phyloP scores from a whole-genome alignment of 2,329 filamentous ascomycete genomes.

The Onygenales sp. region DNA sequence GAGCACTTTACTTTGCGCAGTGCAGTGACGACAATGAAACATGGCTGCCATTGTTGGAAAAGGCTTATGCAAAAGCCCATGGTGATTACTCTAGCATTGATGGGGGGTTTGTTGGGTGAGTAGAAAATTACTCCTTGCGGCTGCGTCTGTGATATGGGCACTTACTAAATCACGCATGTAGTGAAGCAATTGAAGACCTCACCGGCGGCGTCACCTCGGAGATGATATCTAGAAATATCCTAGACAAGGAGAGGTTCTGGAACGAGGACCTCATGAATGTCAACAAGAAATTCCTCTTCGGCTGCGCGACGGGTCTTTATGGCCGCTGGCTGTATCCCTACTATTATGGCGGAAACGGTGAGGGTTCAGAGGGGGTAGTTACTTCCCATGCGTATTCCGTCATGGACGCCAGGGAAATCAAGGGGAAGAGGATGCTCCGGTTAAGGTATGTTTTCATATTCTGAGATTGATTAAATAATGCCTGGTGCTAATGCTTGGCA shows the following conservation, averaged over 20 bases:
- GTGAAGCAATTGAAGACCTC: slow-evolving; percentile 50
- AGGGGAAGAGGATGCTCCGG: slow-evolving; percentile 54
- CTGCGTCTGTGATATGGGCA: not conserved
- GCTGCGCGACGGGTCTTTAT: slow-evolving; percentile 37
- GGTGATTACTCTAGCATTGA: slow-evolving; percentile 68
- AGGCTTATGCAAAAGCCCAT: slow-evolving; percentile 77
- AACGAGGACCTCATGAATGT: slow-evolving; percentile 68
- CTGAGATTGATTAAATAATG: not conserved
- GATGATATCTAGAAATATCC: slow-evolving; percentile 36
- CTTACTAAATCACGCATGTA: slow-evolving; percentile 12
- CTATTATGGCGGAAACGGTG: slow-evolving; percentile 23
- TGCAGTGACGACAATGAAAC: slow-evolving; percentile 70
- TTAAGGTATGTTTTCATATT: slow-evolving; percentile 39
- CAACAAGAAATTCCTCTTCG: slow-evolving; percentile 61
- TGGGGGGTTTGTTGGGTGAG: slow-evolving; percentile 59
- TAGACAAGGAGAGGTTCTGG: slow-evolving; percentile 73
- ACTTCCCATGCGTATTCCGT: slow-evolving; percentile 49
- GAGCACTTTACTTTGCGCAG: slow-evolving; percentile 69
- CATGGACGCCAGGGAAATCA: slow-evolving; percentile 50
- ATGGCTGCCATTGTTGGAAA: slow-evolving; percentile 71
- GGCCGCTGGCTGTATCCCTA: slow-evolving; percentile 34
- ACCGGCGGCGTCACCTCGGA: slow-evolving; percentile 44
- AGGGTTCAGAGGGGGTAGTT: slow-evolving; percentile 32
- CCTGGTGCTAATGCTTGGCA: slow-evolving; percentile 15
- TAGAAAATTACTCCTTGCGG: not conserved